A percentile compares a stretch with the other conserved stretches of the same genome.
phyloP scores from a whole-genome alignment of 129 eudicot genomes.

The Flaveria brownii region DNA sequence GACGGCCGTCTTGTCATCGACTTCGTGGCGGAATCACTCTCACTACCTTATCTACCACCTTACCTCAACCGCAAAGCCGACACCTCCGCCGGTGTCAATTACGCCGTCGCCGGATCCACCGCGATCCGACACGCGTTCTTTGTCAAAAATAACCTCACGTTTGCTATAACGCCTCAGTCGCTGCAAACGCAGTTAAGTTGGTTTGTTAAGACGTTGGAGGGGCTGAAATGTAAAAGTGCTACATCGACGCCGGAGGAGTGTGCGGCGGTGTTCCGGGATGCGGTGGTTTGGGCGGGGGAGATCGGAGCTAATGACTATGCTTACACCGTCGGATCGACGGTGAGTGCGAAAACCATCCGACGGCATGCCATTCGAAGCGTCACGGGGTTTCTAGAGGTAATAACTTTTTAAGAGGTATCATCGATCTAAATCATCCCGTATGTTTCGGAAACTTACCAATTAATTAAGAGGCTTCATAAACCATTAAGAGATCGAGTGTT shows the following conservation, averaged over 20 bases:
- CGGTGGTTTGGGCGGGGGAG: constrained; percentile 88
- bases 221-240: constrained; percentile 41
- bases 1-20: constrained; percentile 84
- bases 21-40: constrained; percentile 54
- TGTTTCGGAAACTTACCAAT: too few species aligned
- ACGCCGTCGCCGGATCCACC: constrained; percentile 83
- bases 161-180: constrained; percentile 57
- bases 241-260: constrained; percentile 38
- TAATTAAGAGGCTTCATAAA: too few species aligned
- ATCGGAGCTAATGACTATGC: constrained; percentile 95
- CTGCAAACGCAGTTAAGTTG: constrained; percentile 62
- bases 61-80: constrained; percentile 42
- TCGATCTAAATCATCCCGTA: too few species aligned
- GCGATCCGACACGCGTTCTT: constrained; percentile 64
- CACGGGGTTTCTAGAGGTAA: constrained; percentile 61
- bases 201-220: constrained; percentile 51
- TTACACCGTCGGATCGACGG: constrained; percentile 51
- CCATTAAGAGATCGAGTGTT: too few species aligned
- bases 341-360: constrained; percentile 39
- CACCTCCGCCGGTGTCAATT: constrained; percentile 53
- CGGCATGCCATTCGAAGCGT: constrained; percentile 55
- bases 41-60: constrained; percentile 67
- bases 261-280: constrained; percentile 50
- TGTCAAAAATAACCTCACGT: constrained; percentile 53
- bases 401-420: too few species aligned